Percentiles rank a stretch among this genome's conserved stretches.
These are phyloP conservation scores for Septoria linicola DNA, from an alignment of 2,329 filamentous ascomycete genomes.

Conservation along the genomic window DNA sequence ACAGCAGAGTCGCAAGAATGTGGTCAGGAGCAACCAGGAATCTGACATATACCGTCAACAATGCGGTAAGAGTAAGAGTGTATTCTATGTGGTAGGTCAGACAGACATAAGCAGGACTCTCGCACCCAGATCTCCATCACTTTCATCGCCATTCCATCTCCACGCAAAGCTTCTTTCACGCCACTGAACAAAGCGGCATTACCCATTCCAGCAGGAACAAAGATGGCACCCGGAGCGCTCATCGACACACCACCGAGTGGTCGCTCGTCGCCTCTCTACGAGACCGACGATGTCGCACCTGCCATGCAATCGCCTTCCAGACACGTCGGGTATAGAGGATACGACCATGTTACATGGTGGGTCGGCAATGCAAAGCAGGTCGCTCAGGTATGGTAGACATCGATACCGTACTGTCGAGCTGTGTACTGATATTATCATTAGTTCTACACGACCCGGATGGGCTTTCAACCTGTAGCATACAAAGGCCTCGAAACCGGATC, in stretches of 20 bases:
- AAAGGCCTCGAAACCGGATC: constrained; percentile 84
- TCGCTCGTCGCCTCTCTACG: constrained; percentile 28
- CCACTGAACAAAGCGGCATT: neutral
- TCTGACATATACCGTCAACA: constrained; percentile 11
- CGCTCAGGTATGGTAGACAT: constrained; percentile 47
- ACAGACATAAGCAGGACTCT: constrained; percentile 13
- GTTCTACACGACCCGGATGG: constrained; percentile 85
- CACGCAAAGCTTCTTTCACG: neutral
- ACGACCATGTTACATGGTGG: constrained; percentile 94
- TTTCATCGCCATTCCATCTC: neutral
- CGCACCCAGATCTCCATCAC: neutral
- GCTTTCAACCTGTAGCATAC: constrained; percentile 80
- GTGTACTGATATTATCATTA: constrained; percentile 33
- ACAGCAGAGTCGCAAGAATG: constrained; percentile 11
- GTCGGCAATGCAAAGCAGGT: constrained; percentile 97
- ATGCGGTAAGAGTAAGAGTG: constrained; percentile 1
- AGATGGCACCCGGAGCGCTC: constrained; percentile 43
- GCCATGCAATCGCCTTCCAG: constrained; percentile 13
- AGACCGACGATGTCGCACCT: constrained; percentile 17
- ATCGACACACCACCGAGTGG: constrained; percentile 35
- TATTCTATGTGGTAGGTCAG: constrained; percentile 7
- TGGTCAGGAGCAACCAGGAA: constrained; percentile 6
- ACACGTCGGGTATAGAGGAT: constrained; percentile 64
- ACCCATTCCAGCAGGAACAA: constrained; percentile 4
- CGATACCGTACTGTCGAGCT: neutral